phyloP scores from a whole-genome alignment of 2,329 filamentous ascomycete genomes.

The Diaporthe nobilis region DNA sequence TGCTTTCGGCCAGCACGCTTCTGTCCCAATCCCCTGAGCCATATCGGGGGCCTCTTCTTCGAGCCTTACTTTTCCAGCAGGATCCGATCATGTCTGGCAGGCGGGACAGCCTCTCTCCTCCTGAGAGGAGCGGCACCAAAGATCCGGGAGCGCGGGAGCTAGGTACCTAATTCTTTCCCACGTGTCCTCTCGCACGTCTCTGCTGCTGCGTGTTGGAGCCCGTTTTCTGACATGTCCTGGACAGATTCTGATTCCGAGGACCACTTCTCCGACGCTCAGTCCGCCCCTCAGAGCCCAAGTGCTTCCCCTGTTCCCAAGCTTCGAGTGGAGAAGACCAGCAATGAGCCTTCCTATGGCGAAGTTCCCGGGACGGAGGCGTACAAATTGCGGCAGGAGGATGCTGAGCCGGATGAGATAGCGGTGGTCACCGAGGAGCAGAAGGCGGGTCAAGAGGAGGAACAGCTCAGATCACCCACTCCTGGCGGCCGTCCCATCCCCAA shows the following conservation, averaged over 20 bases:
- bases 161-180: slow-evolving; percentile 56
- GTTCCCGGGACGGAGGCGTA: slow-evolving; percentile 73
- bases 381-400: slow-evolving; percentile 68
- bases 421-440: slow-evolving; percentile 55
- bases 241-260: slow-evolving; percentile 75
- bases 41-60: not conserved
- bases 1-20: slow-evolving; percentile 29
- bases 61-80: not conserved
- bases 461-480: slow-evolving; percentile 50
- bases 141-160: slow-evolving; percentile 74
- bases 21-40: not conserved
- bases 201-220: not conserved
- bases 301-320: slow-evolving; percentile 71
- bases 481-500: slow-evolving; percentile 61
- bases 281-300: slow-evolving; percentile 60
- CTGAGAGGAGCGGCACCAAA: slow-evolving; percentile 57
- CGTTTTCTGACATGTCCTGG: slow-evolving; percentile 32
- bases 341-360: slow-evolving; percentile 72
- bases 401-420: slow-evolving; percentile 72
- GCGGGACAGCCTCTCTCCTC: slow-evolving; percentile 57
- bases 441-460: slow-evolving; percentile 46
- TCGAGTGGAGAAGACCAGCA: slow-evolving; percentile 70
- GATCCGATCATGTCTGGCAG: slow-evolving; percentile 50
- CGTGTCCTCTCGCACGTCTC: not conserved
- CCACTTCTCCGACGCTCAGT: slow-evolving; percentile 73